Evolutionary conservation across 2,329 filamentous ascomycete species (phyloP), one percentile per base, ranked within the genome.

Genomic region (Emericellopsis cladophorae): DNA sequence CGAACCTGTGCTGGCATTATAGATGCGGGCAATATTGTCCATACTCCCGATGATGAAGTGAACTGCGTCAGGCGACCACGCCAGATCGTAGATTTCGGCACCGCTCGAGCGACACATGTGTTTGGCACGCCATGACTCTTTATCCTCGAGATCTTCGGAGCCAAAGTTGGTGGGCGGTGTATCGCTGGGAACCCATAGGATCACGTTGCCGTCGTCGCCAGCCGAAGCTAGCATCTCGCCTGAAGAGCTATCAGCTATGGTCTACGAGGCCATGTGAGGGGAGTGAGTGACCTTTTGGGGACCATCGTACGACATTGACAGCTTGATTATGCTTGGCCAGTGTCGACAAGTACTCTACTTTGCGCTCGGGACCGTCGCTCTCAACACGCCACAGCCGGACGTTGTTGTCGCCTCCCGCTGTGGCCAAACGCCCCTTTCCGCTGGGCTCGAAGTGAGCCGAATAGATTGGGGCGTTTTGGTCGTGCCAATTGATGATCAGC

Each of bases 11-110:
- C 84, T 82, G 42, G 89, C 85, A 61, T 94, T 95, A 69, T 95
- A 96, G 52, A 98, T 96, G 44, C 90, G 78, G 44, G 92, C 89
- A 57, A 96, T 82, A 59, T 98, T 98, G 66, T 98, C 92, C 89
- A 98, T 96, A 65, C 92, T 96, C 32, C 92, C 92, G 21, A 93
- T 95, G 52, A 98, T 95, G 67, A 98, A 95, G 65, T 93, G 92
- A 32, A 81, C 70, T 32, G 85, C 88, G 60, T 98, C 92, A n/a
- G 93, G 93, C 38, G 92, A 96, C 93, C 92, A 98, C 39, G 92
- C 92, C 43, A 98, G 68, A 61, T 98, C 92, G 64, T 98, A 98
- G 50, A 98, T 96, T 60, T 98, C 92, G 10, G 89, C 87, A 31
- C 89, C 90, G 46, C 84, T 86, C 36, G 89, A 94, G 46, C 92